phyloP scores from a whole-genome alignment of 331 rosid genomes.

The Arachis monticola region DNA sequence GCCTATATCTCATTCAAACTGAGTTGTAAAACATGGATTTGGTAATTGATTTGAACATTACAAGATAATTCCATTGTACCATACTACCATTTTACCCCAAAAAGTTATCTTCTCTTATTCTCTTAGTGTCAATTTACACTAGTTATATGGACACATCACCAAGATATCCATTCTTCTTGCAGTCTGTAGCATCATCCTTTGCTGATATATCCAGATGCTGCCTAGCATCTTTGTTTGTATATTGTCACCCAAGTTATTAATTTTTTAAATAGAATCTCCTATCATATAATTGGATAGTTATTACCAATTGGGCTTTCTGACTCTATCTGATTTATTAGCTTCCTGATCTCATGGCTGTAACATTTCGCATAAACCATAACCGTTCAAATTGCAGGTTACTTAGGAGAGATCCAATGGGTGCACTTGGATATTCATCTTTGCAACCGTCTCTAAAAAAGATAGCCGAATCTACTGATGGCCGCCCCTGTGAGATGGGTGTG shows the following conservation, averaged over 20 bases:
- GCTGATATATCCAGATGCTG: conserved; percentile 19
- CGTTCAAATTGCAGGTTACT: conserved; percentile 55
- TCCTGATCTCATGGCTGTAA: conserved; percentile 26
- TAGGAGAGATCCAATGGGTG: conserved; percentile 87
- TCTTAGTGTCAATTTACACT: conserved; percentile 14
- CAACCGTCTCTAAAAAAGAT: conserved; percentile 66
- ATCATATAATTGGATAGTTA: not conserved
- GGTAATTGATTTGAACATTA: conserved; percentile 20
- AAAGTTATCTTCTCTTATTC: conserved; percentile 3
- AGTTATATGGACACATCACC: conserved; percentile 21
- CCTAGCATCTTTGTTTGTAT: conserved; percentile 3
- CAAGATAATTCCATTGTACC: conserved; percentile 14
- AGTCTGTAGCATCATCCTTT: conserved; percentile 21
- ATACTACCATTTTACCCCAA: conserved; percentile 4
- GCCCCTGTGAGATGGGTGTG: conserved; percentile 73
- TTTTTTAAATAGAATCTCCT: not conserved
- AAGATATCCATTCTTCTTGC: conserved; percentile 12
- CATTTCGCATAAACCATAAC: conserved; percentile 14
- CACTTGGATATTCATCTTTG: conserved; percentile 70
- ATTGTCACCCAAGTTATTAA: conserved; percentile 15
- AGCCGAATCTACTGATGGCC: conserved; percentile 68
- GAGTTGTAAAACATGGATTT: not conserved
- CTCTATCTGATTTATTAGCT: conserved; percentile 18
- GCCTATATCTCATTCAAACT: not conserved
- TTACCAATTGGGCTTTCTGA: conserved; percentile 23